These are phyloP conservation scores for Fusarium sp. DNA, from an alignment of 2,329 filamentous ascomycete genomes.

Conservation along the genomic window DNA sequence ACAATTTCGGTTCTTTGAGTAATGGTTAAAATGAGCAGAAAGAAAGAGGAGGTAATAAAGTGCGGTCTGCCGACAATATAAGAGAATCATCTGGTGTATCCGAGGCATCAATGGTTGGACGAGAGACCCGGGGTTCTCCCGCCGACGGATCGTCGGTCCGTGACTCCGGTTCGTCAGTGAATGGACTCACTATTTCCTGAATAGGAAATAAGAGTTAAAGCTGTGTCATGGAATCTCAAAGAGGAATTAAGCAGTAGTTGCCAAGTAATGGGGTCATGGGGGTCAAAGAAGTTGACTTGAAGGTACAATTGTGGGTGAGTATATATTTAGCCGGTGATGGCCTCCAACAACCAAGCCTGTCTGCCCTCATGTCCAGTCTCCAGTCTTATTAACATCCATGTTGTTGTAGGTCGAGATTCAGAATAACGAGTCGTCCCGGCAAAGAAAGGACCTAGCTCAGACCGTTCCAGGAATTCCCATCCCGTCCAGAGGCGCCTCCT, in stretches of 20 bases:
- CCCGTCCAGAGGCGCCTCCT: neutral
- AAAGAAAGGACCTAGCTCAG: neutral
- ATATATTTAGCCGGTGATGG: neutral
- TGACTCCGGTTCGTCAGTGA: neutral
- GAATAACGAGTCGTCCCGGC: neutral
- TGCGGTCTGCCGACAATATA: neutral
- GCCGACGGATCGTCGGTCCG: neutral
- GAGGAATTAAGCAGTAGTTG: neutral
- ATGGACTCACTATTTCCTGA: neutral
- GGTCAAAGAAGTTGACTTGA: neutral
- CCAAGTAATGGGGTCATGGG: neutral
- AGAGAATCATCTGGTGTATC: neutral
- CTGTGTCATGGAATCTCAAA: neutral
- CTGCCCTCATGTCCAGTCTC: neutral
- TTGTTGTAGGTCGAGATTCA: neutral
- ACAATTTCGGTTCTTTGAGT: neutral
- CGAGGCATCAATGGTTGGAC: neutral
- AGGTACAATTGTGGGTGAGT: neutral
- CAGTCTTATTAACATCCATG: neutral
- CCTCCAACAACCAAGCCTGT: neutral
- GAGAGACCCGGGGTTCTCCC: neutral
- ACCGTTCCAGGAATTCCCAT: neutral
- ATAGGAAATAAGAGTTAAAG: neutral
- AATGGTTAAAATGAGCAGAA: neutral
- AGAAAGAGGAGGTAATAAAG: neutral